Evolutionary conservation across 179 eudicot genomes (phyloP), one percentile per base, ranked within the genome.

Genomic region (Silene noctiflora): DNA sequence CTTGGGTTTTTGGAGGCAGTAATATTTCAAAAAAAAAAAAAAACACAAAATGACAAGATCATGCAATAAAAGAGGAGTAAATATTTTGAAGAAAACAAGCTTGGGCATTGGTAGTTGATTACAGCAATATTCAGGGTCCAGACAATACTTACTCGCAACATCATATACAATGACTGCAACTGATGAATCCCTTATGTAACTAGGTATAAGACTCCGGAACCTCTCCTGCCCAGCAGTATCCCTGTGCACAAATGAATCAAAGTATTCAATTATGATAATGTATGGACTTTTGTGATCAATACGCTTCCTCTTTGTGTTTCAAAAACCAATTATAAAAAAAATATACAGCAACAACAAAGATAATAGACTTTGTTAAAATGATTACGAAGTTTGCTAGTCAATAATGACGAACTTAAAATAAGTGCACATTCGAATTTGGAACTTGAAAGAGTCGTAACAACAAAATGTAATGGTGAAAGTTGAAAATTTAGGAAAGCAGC

Each of bases 141-240:
- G 58, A 53, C 8, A 51, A 56, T 76, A 76, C 89, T 78, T 81
- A 89, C 93, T 89, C 77, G 94, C 91, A 87, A 89, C 94, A 80
- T 89, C 94, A 63, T 83, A 89, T 68, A 88, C 91, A 69, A 89
- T 85, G 74, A 89, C 91, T 6, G 94, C 94, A 82, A 89, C 94
- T 51, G 94, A 89, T 31, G 94, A 89, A 82, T 89, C 94, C 82
- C 94, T 85, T 39, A 89, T 89, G 71, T 89, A 89, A 82, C 94
- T 89, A 55, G 94, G 94, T 76, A 89, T 89, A 75, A 89, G 94
- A 83, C 94, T 89, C 81, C 94, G 83, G 80, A 89, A 89, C 79
- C 91, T 86, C 81, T 89, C 93, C 79, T 89, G 94, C 60, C 94
- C 91, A 72, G 94, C 91, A 77, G 94, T 89, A 81, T 89, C 94